Conservation (phyloP, 495 filamentous ascomycete species). For the Aspergillus baeticus region DNA sequence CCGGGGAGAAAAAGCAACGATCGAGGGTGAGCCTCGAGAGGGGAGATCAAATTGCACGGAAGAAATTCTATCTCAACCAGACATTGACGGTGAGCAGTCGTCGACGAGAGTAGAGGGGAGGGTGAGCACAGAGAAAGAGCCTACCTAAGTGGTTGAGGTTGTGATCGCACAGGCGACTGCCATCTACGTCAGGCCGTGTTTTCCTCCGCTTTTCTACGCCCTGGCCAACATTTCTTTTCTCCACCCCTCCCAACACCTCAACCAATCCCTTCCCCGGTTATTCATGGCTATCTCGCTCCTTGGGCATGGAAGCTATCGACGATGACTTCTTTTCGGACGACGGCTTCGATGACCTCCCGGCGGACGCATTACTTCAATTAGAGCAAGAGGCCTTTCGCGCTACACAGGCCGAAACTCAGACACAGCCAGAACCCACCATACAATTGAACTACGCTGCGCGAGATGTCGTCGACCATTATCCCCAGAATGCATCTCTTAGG, state of each 20-base stretch:
- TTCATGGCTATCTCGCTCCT: slow-evolving; percentile 43
- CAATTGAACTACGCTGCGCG: slow-evolving; percentile 12
- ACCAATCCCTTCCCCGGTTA: slow-evolving; percentile 7
- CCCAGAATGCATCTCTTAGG: slow-evolving; percentile 2
- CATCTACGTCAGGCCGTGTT: slow-evolving; percentile 19
- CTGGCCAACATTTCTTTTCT: slow-evolving; percentile 1
- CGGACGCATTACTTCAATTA: slow-evolving; percentile 49
- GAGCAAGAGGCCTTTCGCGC: slow-evolving; percentile 55
- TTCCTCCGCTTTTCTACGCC: not conserved
- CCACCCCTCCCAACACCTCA: slow-evolving; percentile 8
- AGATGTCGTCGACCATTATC: slow-evolving; percentile 10
- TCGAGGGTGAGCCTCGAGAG: not conserved
- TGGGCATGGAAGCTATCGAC: slow-evolving; percentile 58
- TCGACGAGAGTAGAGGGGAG: slow-evolving; percentile 6
- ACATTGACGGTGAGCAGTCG: not conserved
- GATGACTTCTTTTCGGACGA: slow-evolving; percentile 68
- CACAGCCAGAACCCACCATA: slow-evolving; percentile 1
- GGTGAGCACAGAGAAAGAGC: slow-evolving; percentile 7
- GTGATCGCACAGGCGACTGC: not conserved
- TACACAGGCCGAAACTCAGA: slow-evolving; percentile 36
- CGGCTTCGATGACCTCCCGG: slow-evolving; percentile 56
- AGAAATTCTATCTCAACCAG: slow-evolving; percentile 2
- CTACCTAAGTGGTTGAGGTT: not conserved
- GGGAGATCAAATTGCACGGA: not conserved
- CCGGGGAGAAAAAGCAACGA: slow-evolving; percentile 15